Evolutionary conservation across 306 rosid genomes (phyloP).

Genomic region (Hippophae tibetana): DNA sequence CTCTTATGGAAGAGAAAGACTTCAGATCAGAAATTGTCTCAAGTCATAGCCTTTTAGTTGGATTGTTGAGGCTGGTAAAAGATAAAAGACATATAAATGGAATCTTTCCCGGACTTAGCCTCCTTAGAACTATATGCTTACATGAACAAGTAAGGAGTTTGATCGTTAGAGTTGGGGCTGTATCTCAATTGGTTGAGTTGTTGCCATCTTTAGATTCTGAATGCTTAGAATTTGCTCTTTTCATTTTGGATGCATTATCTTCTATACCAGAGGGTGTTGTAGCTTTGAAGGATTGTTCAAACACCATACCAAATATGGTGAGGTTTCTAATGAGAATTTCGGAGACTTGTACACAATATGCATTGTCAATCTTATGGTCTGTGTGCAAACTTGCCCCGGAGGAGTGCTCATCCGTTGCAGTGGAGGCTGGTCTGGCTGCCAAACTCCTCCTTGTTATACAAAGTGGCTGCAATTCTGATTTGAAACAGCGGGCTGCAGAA

Average conservation of each 20-base stretch:
- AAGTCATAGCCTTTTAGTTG: conserved; percentile 63
- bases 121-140: conserved; percentile 39
- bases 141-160: conserved; percentile 47
- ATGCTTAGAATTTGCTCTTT: conserved; percentile 54
- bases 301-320: conserved; percentile 55
- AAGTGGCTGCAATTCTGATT: conserved; percentile 55
- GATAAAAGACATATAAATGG: conserved; percentile 51
- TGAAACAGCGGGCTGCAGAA: conserved; percentile 68
- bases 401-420: conserved; percentile 55
- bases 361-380: conserved; percentile 52
- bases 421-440: conserved; percentile 73
- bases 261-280: conserved; percentile 47
- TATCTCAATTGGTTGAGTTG: conserved; percentile 54
- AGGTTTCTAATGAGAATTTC: conserved; percentile 61
- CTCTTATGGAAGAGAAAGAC: conserved; percentile 48
- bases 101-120: conserved; percentile 45
- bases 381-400: conserved; percentile 59
- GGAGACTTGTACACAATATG: conserved; percentile 59
- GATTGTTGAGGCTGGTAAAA: conserved; percentile 65
- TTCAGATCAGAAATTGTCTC: conserved; percentile 44
- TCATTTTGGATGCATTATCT: conserved; percentile 39
- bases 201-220: conserved; percentile 45
- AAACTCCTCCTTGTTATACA: conserved; percentile 74
- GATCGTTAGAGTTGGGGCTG: conserved; percentile 62
- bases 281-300: conserved; percentile 50